Evolutionary conservation across 768 basidiomycete genomes (phyloP).

Genomic region (Cytidiella melzeri): DNA sequence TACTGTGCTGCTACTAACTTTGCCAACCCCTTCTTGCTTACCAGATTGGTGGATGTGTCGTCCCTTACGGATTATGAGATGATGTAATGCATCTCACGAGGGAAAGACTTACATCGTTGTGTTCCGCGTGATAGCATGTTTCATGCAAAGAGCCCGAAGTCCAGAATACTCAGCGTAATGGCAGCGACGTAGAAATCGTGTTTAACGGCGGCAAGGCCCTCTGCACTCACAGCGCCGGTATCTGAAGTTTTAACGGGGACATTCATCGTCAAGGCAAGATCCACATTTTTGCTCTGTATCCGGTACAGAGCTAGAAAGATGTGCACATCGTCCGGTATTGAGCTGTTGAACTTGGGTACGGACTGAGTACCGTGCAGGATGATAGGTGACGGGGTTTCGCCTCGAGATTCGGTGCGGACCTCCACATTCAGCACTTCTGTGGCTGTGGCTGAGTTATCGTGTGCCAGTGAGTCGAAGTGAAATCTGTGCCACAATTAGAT

Average conservation of each 20-base stretch:
- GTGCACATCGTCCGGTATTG: slow-evolving; percentile 56
- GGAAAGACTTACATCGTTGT: background rate
- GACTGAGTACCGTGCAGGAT: slow-evolving; percentile 63
- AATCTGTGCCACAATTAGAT: no score
- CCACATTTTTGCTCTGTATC: slow-evolving; percentile 60
- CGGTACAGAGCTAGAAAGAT: slow-evolving; percentile 82
- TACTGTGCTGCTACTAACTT: no score
- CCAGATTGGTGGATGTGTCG: no score
- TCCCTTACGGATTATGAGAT: no score
- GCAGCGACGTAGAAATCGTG: slow-evolving; percentile 50
- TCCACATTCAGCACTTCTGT: slow-evolving; percentile 39
- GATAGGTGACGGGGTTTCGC: slow-evolving; percentile 51
- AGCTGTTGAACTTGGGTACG: slow-evolving; percentile 72
- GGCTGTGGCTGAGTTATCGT: slow-evolving; percentile 76
- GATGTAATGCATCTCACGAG: no score
- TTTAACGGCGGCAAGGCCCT: slow-evolving; percentile 31
- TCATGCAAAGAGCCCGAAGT: slow-evolving; percentile 69
- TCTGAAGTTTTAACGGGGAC: slow-evolving; percentile 52
- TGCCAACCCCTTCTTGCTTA: no score
- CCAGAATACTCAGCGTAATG: slow-evolving; percentile 54
- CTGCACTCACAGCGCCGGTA: slow-evolving; percentile 36
- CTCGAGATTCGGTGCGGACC: slow-evolving; percentile 36
- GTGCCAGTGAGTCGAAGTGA: slow-evolving; percentile 85
- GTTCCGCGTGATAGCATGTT: slow-evolving; percentile 11
- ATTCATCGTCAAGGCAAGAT: slow-evolving; percentile 83